Evolutionary conservation across 2,329 filamentous ascomycete genomes (phyloP).

Genomic region (Rhytidhysteron rufulum): DNA sequence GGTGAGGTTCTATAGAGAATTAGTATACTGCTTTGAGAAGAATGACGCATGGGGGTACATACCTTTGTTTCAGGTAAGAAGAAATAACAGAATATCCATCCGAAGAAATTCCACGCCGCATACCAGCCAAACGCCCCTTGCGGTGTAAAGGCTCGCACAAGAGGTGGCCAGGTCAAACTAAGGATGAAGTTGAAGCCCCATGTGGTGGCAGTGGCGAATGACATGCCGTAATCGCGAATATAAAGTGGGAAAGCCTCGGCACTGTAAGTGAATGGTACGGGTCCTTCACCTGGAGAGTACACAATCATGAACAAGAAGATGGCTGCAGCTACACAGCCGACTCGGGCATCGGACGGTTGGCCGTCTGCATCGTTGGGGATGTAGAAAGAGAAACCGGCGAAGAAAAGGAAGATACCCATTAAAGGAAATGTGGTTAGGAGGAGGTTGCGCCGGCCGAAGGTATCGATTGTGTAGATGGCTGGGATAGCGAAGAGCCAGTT

Average conservation of each 20-base stretch:
- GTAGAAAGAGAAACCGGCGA: constrained; percentile 38
- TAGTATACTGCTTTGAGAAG: not conserved
- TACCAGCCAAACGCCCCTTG: constrained; percentile 1
- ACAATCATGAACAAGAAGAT: not conserved
- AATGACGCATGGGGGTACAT: not conserved
- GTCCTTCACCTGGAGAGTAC: constrained; percentile 1
- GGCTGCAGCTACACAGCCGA: not conserved
- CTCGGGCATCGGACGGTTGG: not conserved
- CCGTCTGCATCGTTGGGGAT: constrained; percentile 6
- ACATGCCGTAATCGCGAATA: constrained; percentile 57
- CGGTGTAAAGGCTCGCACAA: not conserved
- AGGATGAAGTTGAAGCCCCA: constrained; percentile 1
- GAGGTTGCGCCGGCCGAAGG: constrained; percentile 34
- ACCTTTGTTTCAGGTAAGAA: not conserved
- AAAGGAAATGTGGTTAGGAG: constrained; percentile 37
- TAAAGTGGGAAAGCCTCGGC: constrained; percentile 1
- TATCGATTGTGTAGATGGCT: constrained; percentile 30
- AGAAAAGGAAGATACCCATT: constrained; percentile 46
- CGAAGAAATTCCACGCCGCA: not conserved
- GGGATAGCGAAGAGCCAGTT: constrained; percentile 38
- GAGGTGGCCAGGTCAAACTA: not conserved
- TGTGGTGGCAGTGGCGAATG: constrained; percentile 37
- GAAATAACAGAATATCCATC: not conserved
- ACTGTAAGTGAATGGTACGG: constrained; percentile 9
- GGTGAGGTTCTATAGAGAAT: constrained; percentile 4